Conservation (phyloP, 1,139 yeast genomes). For the Suhomyces yuchorum region DNA sequence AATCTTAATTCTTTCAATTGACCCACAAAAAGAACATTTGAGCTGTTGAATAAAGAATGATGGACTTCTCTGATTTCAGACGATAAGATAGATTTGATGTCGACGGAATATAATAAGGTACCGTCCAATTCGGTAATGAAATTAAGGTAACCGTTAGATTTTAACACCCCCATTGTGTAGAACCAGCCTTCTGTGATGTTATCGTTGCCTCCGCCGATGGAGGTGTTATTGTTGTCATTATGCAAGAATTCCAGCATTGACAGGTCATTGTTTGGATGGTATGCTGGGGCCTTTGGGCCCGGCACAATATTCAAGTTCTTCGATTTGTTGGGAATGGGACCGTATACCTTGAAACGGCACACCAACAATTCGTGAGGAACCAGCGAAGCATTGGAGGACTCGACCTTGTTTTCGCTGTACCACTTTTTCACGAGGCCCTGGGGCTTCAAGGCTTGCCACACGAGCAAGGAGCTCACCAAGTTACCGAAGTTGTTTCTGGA, state of each 20-base stretch:
- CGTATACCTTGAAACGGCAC: constrained; percentile 65
- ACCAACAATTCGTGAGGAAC: constrained; percentile 51
- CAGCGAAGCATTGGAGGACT: constrained; percentile 26
- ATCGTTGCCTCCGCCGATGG: constrained; percentile 12
- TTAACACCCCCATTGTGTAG: constrained; percentile 70
- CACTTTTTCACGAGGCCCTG: constrained; percentile 61
- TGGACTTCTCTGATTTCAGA: constrained; percentile 72
- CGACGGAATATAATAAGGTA: constrained; percentile 60
- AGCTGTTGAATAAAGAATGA: constrained; percentile 63
- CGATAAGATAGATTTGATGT: constrained; percentile 56
- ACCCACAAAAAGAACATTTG: constrained; percentile 62
- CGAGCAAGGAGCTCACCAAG: constrained; percentile 52
- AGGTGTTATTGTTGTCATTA: constrained; percentile 5
- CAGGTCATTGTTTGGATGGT: constrained; percentile 28
- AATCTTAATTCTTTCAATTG: constrained; percentile 54
- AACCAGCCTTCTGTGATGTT: constrained; percentile 66
- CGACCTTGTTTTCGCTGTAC: constrained; percentile 48
- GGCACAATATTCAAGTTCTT: constrained; percentile 43
- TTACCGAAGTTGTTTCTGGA: constrained; percentile 49
- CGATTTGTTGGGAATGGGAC: constrained; percentile 54
- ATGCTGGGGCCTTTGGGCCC: constrained; percentile 52
- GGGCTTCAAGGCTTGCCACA: constrained; percentile 67
- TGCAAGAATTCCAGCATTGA: constrained; percentile 13
- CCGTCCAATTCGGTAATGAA: constrained; percentile 69
- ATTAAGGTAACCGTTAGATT: constrained; percentile 66